Evolutionary conservation across 2,329 filamentous ascomycete genomes (phyloP).

Genomic region (Trichoderma aggressivum): DNA sequence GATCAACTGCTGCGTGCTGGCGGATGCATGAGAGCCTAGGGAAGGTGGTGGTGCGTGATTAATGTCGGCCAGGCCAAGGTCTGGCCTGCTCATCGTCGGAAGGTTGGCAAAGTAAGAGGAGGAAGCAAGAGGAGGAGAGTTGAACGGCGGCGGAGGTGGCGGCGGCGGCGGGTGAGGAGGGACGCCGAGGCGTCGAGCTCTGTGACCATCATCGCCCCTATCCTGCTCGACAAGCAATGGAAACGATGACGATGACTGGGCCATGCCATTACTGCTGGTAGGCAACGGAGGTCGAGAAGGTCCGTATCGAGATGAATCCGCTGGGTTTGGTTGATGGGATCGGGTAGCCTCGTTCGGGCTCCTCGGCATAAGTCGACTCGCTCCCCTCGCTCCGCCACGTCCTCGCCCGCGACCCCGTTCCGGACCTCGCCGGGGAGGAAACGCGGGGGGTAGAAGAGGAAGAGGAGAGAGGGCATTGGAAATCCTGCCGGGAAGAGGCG

Average conservation of each 20-base stretch:
- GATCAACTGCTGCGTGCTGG: neutral
- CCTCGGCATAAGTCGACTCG: slow-evolving; percentile 11
- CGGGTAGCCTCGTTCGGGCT: slow-evolving; percentile 18
- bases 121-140: neutral
- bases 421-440: slow-evolving; percentile 10
- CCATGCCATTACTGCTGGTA: neutral
- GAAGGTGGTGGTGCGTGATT: neutral
- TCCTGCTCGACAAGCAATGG: neutral
- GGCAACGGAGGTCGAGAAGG: neutral
- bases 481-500: slow-evolving; percentile 18
- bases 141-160: slow-evolving; percentile 5
- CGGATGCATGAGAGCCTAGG: neutral
- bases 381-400: slow-evolving; percentile 11
- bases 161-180: slow-evolving; percentile 12
- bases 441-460: slow-evolving; percentile 19
- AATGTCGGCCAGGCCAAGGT: neutral
- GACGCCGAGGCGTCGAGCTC: neutral
- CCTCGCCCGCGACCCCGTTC: slow-evolving; percentile 17
- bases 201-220: neutral
- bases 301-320: neutral
- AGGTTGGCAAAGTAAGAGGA: neutral
- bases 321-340: slow-evolving; percentile 1
- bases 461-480: slow-evolving; percentile 18
- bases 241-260: neutral
- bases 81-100: neutral